Evolutionary conservation across 495 filamentous ascomycete genomes (phyloP).

Genomic region (Chaetomium cochliodes): DNA sequence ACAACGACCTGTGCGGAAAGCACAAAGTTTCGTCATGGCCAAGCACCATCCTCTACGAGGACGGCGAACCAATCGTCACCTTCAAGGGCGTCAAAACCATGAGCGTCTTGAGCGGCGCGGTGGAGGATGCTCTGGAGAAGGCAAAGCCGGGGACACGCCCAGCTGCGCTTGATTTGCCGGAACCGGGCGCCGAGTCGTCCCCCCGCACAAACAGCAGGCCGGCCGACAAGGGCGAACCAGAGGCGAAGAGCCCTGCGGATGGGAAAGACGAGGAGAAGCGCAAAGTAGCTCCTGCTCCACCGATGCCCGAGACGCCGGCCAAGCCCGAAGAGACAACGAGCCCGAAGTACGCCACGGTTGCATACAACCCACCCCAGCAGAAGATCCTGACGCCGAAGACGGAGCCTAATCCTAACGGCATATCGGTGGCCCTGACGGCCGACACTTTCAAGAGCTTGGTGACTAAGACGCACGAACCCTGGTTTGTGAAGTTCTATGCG

Average conservation of each 20-base stretch:
- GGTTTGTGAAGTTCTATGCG: constrained; percentile 98
- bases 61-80: constrained; percentile 65
- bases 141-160: constrained; percentile 78
- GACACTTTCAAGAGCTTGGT: constrained; percentile 86
- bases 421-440: constrained; percentile 70
- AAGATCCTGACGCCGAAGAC: constrained; percentile 48
- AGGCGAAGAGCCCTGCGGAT: constrained; percentile 40
- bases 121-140: constrained; percentile 76
- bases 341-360: constrained; percentile 17
- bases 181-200: constrained; percentile 37
- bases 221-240: constrained; percentile 46
- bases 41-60: constrained; percentile 75
- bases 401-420: constrained; percentile 70
- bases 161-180: constrained; percentile 43
- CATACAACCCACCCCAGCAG: constrained; percentile 25
- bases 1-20: constrained; percentile 67
- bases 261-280: background rate
- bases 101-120: constrained; percentile 57
- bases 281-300: background rate
- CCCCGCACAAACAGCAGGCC: constrained; percentile 15
- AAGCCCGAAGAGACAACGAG: constrained; percentile 14
- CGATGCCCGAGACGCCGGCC: constrained; percentile 7
- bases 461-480: constrained; percentile 82
- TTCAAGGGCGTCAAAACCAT: constrained; percentile 62
- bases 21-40: constrained; percentile 68